phyloP scores from a whole-genome alignment of 1,284 basidiomycete species.

The Ceratobasidium sp. region DNA sequence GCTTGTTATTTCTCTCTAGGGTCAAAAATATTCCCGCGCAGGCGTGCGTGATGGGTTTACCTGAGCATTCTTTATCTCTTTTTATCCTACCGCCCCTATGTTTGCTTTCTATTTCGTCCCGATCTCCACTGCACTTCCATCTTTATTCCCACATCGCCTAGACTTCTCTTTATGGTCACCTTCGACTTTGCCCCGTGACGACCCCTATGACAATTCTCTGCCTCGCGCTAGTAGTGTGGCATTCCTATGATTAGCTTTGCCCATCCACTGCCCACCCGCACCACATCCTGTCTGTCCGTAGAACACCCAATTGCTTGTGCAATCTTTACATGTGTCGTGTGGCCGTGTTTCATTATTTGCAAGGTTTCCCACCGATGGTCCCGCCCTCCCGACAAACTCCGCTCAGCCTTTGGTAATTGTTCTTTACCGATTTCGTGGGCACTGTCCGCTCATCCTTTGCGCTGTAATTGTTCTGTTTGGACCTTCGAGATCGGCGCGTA shows the following conservation, averaged over 20 bases:
- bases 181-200: slow-evolving; percentile 7
- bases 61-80: slow-evolving; percentile 25
- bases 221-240: slow-evolving; percentile 17
- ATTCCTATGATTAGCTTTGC: slow-evolving; percentile 16
- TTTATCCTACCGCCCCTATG: slow-evolving; percentile 5
- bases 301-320: slow-evolving; percentile 17
- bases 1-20: slow-evolving; percentile 10
- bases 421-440: background rate
- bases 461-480: background rate
- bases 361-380: background rate
- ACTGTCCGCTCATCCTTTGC: slow-evolving; percentile 2
- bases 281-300: slow-evolving; percentile 30
- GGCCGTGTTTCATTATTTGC: background rate
- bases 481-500: background rate
- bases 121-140: slow-evolving; percentile 22
- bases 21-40: slow-evolving; percentile 29
- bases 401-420: background rate
- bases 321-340: background rate
- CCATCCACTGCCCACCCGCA: slow-evolving; percentile 35
- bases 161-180: slow-evolving; percentile 21
- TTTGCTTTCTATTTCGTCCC: slow-evolving; percentile 17
- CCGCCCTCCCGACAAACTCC: background rate
- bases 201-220: slow-evolving; percentile 4
- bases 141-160: slow-evolving; percentile 35
- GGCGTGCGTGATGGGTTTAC: slow-evolving; percentile 31